These are phyloP conservation scores for Crucihimalaya himalaica DNA, from an alignment of 345 rosid species.

Conservation along the genomic window DNA sequence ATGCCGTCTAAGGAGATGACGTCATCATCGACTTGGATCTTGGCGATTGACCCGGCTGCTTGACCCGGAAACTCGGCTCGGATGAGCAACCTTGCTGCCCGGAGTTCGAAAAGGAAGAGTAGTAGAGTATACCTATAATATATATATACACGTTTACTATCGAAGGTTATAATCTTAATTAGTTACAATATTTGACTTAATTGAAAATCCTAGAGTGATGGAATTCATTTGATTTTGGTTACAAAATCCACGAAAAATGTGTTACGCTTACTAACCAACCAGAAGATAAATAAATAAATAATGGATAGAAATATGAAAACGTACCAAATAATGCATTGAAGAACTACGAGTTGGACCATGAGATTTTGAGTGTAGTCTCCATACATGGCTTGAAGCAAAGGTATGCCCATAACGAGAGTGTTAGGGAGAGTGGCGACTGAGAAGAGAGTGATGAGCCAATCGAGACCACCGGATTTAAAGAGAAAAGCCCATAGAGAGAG, in stretches of 20 bases:
- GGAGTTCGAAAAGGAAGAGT: slow-evolving; percentile 54
- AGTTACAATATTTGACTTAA: background rate
- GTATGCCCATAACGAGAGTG: slow-evolving; percentile 64
- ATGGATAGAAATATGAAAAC: slow-evolving; percentile 48
- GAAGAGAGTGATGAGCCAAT: slow-evolving; percentile 60
- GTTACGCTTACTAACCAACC: background rate
- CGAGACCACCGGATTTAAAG: slow-evolving; percentile 42
- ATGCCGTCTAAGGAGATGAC: slow-evolving; percentile 54
- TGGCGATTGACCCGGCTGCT: slow-evolving; percentile 49
- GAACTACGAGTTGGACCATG: slow-evolving; percentile 58
- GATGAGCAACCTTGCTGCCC: slow-evolving; percentile 53
- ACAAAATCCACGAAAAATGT: background rate
- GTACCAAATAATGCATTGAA: slow-evolving; percentile 61
- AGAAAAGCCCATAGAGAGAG: slow-evolving; percentile 49
- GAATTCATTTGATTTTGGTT: background rate
- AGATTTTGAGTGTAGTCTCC: slow-evolving; percentile 49
- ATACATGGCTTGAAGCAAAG: slow-evolving; percentile 59
- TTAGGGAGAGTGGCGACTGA: slow-evolving; percentile 54
- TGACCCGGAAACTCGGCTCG: slow-evolving; percentile 53
- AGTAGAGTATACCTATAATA: slow-evolving; percentile 46
- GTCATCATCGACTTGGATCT: slow-evolving; percentile 53
- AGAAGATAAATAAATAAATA: background rate
- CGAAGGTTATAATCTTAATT: too few relatives aligned
- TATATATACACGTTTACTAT: background rate
- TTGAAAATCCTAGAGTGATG: background rate